Percentiles rank a stretch among this genome's conserved stretches.
These are phyloP conservation scores for Akebia trifoliata DNA, from an alignment of 164 flowering plant species.

Conservation along the genomic window DNA sequence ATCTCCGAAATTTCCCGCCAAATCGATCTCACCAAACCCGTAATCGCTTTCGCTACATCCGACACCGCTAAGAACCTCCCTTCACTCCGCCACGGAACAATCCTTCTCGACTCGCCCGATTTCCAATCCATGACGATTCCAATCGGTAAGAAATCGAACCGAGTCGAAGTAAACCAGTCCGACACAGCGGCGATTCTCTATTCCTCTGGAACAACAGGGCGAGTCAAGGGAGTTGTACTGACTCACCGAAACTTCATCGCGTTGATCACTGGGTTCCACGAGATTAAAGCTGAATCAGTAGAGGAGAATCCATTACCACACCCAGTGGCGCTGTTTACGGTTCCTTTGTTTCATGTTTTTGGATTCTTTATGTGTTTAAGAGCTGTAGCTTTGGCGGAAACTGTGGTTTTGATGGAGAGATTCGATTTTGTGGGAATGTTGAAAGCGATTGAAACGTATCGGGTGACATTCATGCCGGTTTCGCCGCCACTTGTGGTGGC, in stretches of 20 bases:
- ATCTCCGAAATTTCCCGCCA: constrained; percentile 48
- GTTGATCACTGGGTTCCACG: constrained; percentile 26
- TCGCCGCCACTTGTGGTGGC: constrained; percentile 71
- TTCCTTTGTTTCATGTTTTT: constrained; percentile 72
- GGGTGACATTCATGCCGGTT: constrained; percentile 40
- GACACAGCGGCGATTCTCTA: constrained; percentile 73
- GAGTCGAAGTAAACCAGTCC: constrained; percentile 31
- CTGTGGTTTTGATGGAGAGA: constrained; percentile 48
- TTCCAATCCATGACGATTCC: constrained; percentile 6
- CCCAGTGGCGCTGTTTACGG: constrained; percentile 39
- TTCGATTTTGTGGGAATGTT: constrained; percentile 67
- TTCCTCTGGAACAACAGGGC: constrained; percentile 89
- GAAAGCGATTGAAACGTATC: constrained; percentile 42
- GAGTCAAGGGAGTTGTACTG: constrained; percentile 62
- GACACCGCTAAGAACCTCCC: constrained; percentile 35
- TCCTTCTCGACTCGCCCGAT: constrained; percentile 27
- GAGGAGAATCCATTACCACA: constrained; percentile 8
- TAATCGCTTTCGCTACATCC: constrained; percentile 49
- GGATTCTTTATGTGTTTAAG: constrained; percentile 27
- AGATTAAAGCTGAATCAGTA: background rate
- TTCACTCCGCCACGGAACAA: constrained; percentile 9
- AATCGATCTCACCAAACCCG: constrained; percentile 39
- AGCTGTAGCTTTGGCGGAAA: constrained; percentile 30
- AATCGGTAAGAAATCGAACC: background rate
- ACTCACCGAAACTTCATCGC: constrained; percentile 75